Evolutionary conservation across 495 filamentous ascomycete species (phyloP), one percentile per base, ranked within the genome.

Genomic region (Neurospora intermedia): DNA sequence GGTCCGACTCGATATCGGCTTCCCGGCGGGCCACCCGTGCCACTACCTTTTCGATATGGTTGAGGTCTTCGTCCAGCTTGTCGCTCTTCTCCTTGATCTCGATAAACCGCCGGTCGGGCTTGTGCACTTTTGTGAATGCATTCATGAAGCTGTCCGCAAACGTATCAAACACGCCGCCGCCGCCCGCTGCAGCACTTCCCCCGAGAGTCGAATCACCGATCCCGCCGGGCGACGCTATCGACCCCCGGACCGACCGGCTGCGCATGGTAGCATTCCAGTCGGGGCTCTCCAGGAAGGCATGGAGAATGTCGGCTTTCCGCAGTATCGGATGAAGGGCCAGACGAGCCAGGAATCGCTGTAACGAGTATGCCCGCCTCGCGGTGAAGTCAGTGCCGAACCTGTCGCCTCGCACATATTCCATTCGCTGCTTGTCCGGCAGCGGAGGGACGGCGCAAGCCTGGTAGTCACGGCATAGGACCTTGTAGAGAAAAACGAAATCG

Each of bases 191-290:
- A 7, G 71, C 45, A 83, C 81, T 69, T 69, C 66, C 72, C 0
- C 40, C 66, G 62, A 70, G 38, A 42, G 72, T 70, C 15, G 62
- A 69, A 27, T 69, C 69, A 2, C 70, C 75, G 5, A 62, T 66
- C 18, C 73, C 72, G 10, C 71, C 75, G 13, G 43, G 69, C 2
- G 81, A 79, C 0, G 87, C 81, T 70, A 87, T 83, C 42, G 89
- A 87, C 27, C 84, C 87, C 69, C 93, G 88, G 16, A 86, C 83
- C 3, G 90, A 88, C 38, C 93, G 89, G 77, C 87, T 85, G 48
- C 91, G 89, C 95, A 99, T 97, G 45, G 93, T 94, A 20, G 93
- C 91, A 79, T 99, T 98, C 96, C 96, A 98, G 81, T 99, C 96
- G 23, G 88, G 85, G 73, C 89, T 93, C 80, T 99, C 96, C 75